Percentiles rank a stretch among this genome's conserved stretches.
phyloP scores from a whole-genome alignment of 345 rosid species.

The Ceriops decandra region DNA sequence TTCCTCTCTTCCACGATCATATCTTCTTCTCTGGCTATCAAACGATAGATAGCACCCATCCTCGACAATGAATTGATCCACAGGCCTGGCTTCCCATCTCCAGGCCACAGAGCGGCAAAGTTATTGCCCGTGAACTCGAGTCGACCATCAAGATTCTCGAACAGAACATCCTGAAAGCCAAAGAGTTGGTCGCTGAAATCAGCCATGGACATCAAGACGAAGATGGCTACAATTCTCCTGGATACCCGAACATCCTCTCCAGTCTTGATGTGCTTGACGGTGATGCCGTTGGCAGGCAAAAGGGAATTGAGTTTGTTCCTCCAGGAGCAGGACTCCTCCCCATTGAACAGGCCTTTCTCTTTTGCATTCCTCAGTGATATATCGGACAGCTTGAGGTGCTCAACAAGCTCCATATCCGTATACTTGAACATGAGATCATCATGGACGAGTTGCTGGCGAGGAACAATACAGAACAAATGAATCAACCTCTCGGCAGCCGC shows the following conservation, averaged over 20 bases:
- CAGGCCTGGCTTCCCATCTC: slow-evolving; percentile 80
- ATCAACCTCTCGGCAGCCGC: slow-evolving; percentile 77
- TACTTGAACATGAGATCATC: slow-evolving; percentile 77
- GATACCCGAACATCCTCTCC: slow-evolving; percentile 64
- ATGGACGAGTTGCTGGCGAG: slow-evolving; percentile 77
- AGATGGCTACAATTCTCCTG: slow-evolving; percentile 64
- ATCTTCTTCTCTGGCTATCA: slow-evolving; percentile 78
- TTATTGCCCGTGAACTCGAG: slow-evolving; percentile 66
- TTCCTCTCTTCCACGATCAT: slow-evolving; percentile 52
- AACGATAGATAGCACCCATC: slow-evolving; percentile 70
- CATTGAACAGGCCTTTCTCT: slow-evolving; percentile 54
- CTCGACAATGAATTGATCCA: slow-evolving; percentile 75
- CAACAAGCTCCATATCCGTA: slow-evolving; percentile 61
- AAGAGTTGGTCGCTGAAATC: slow-evolving; percentile 90
- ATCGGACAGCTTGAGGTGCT: slow-evolving; percentile 56
- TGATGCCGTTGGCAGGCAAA: slow-evolving; percentile 54
- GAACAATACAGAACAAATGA: slow-evolving; percentile 78
- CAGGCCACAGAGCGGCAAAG: slow-evolving; percentile 71
- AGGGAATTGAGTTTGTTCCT: slow-evolving; percentile 64
- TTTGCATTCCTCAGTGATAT: slow-evolving; percentile 49
- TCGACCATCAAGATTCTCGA: slow-evolving; percentile 58
- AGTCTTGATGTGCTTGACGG: slow-evolving; percentile 68
- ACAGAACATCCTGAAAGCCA: slow-evolving; percentile 64
- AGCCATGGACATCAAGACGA: slow-evolving; percentile 79
- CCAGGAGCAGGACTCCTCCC: slow-evolving; percentile 66